Evolutionary conservation across 1,284 basidiomycete genomes (phyloP).

Genomic region (Thecaphora frezii): DNA sequence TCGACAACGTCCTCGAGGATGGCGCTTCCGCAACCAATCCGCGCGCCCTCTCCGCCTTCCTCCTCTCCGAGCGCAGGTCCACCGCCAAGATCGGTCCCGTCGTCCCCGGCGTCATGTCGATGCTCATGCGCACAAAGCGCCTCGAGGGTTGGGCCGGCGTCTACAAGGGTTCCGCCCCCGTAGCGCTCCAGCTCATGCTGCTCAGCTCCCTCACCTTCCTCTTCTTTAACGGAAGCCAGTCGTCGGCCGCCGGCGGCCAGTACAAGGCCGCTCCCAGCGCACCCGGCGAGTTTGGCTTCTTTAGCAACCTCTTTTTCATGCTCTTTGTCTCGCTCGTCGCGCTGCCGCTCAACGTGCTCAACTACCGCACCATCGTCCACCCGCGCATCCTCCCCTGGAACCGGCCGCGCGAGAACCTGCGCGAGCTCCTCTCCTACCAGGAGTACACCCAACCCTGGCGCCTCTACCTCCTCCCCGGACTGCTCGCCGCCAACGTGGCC

Average conservation of each 20-base stretch:
- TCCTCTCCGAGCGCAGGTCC: constrained; percentile 37
- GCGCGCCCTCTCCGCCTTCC: constrained; percentile 34
- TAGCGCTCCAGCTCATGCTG: constrained; percentile 31
- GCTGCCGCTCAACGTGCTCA: constrained; percentile 50
- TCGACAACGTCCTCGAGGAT: constrained; percentile 55
- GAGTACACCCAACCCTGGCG: constrained; percentile 53
- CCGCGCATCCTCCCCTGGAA: constrained; percentile 39
- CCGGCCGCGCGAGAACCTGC: constrained; percentile 29
- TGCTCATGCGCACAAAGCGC: constrained; percentile 47
- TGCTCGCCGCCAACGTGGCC: constrained; percentile 38
- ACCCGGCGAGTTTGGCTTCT: constrained; percentile 48
- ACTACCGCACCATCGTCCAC: constrained; percentile 51
- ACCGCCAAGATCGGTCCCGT: constrained; percentile 55
- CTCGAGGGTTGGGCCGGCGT: constrained; percentile 56
- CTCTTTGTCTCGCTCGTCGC: constrained; percentile 37
- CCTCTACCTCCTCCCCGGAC: constrained; percentile 48
- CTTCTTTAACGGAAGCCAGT: constrained; percentile 28
- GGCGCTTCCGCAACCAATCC: constrained; percentile 23
- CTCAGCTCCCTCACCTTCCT: constrained; percentile 37
- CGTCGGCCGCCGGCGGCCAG: constrained; percentile 24
- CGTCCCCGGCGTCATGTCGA: constrained; percentile 45
- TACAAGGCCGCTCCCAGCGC: constrained; percentile 48
- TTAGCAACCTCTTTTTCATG: constrained; percentile 45
- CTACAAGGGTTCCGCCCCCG: constrained; percentile 47
- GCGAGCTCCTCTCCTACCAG: constrained; percentile 43